Base-by-base conservation (phyloP, 2,329 filamentous ascomycete genomes). In the Fusarium concolor region DNA sequence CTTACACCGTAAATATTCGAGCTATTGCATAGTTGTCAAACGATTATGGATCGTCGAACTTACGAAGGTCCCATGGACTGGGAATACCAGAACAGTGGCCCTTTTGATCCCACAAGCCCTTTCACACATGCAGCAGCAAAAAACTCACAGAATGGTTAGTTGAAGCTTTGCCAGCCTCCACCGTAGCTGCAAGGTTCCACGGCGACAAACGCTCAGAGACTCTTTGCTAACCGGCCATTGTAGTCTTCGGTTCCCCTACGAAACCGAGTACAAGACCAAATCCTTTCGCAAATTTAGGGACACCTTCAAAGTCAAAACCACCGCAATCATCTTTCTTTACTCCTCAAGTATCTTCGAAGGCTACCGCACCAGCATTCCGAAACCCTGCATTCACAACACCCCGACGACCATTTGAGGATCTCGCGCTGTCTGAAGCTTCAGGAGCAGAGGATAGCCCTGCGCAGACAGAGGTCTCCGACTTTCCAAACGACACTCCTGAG, bases 381-480 rank as follows among this genome's bases (percentile, higher is more conserved):
- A 90, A 90, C 68, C 86, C 88, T 1, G 85, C 87, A 4, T 90
- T 90, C 67, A 89, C 85, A 3, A 90, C 88, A 0, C 88, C 88
- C 1, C 85, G 88, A 47, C 86, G 84, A 59, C 83, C 85, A 0
- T 80, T 86, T 61, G 86, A 89, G 35, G 82, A 86, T 33, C 79
- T 83, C 17, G 73, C 81, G 4, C 77, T 86, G 47, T 87, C 87
- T 5, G 87, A 89, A 71, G 79, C 80, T 39, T 89, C 87, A 5
- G 84, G 84, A 28, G 82, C 84, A 42, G 88, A 90, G 64, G 85
- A 86, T 18, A 90, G 88, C 65, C 88, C 88, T 18, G 86, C 85
- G 26, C 78, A 80, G 73, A 88, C 86, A 43, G 88, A 90, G 68
- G 80, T 76, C 39, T 89, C 87, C 0, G 86, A 87, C 50, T 77